Conservation (phyloP, 345 rosid genomes). For the Mercurialis annua region DNA sequence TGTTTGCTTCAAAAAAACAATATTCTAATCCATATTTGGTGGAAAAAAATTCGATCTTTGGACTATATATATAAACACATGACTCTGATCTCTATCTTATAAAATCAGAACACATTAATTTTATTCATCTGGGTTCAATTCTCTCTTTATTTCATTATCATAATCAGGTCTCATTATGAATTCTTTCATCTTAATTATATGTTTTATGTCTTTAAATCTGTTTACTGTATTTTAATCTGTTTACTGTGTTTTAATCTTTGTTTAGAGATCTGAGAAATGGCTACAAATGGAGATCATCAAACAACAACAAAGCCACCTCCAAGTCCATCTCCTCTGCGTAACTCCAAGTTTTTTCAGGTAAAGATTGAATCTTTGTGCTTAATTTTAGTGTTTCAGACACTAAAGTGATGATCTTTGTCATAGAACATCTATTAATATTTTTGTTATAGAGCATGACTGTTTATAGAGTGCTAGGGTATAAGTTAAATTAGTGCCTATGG, state of each 20-base stretch:
- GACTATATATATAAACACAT: constrained; percentile 40
- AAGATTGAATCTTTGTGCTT: background rate
- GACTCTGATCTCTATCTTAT: constrained; percentile 20
- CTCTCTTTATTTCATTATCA: background rate
- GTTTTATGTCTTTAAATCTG: constrained; percentile 6
- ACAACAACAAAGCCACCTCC: constrained; percentile 72
- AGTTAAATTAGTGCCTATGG: background rate
- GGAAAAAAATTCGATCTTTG: constrained; percentile 27
- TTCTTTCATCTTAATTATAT: background rate
- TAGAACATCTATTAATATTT: background rate
- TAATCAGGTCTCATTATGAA: background rate
- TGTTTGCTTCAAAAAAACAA: too few relatives aligned
- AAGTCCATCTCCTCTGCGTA: constrained; percentile 80
- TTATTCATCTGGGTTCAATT: constrained; percentile 4
- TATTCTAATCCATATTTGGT: constrained; percentile 22
- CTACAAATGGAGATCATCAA: constrained; percentile 53
- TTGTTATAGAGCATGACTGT: constrained; percentile 1
- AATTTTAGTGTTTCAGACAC: background rate
- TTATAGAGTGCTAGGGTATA: background rate
- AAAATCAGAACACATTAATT: constrained; percentile 26
- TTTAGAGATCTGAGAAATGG: constrained; percentile 48
- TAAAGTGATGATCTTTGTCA: background rate
- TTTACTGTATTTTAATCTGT: background rate
- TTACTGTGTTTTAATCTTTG: background rate
- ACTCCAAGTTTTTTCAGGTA: constrained; percentile 89